Evolutionary conservation across 1,139 yeast species (phyloP), one percentile per base, ranked within the genome.

Genomic region (Sugiyamaella japonica): DNA sequence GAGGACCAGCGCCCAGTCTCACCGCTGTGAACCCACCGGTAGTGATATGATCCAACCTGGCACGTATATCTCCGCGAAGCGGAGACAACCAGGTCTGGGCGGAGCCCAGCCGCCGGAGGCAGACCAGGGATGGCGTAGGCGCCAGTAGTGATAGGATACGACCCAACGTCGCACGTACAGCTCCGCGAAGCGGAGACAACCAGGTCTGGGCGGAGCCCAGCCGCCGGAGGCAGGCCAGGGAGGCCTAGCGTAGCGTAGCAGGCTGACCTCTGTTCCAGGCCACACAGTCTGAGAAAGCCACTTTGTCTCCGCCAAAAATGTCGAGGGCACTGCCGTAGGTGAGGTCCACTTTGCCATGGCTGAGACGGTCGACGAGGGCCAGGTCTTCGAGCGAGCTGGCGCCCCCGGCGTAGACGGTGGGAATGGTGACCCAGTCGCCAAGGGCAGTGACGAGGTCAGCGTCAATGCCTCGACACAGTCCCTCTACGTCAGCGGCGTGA

Each of bases 401-500:
- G 1, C 99, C 99, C 12, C 99, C 99, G 37, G 99, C 99, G 70
- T 93, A 93, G 0, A 91, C 96, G 6, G 89, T 82, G 40, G 86
- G 90, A 1, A 88, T 79, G 48, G 82, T 77, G 57, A 85, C 81
- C 98, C 99, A 93, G 61, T 84, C 81, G 12, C 91, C 90, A 39
- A 93, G 75, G 54, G 79, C 79, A 25, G 60, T 57, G 4, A 93
- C 98, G 52, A 93, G 75, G 16, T 83, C 79, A 64, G 84, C 84
- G 66, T 93, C 99, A 43, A 93, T 88, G 0, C 99, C 99, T 43
- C 83, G 80, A 69, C 99, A 93, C 25, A 93, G 76, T 0, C 99
- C 99, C 71, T 93, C 99, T 2, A 93, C 98, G 69, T 93, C 99
- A 0, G 99, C 99, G 2, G 99, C 99, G 72, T 93, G 99, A 25